Base-by-base conservation (phyloP, 83 land plant species). In the Thuja plicata region DNA sequence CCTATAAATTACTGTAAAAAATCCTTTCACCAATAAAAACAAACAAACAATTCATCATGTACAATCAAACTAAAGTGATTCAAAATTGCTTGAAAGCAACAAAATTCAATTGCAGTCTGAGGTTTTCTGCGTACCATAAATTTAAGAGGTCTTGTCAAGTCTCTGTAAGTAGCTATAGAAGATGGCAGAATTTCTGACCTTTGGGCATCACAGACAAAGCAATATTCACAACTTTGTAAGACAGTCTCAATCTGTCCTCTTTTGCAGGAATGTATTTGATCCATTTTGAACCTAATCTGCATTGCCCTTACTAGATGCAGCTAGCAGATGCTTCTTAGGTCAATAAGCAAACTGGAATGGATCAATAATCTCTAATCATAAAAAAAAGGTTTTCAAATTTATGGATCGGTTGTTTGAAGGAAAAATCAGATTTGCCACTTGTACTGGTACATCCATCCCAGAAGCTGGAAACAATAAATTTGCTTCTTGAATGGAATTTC, bases 321-420 rank as follows among this genome's bases (percentile, higher is more conserved):
- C 78, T 74, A 74, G 34, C 35, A 76, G 38, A 76, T 76, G n/a
- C 73, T 66, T 66, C 38, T 32, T 76, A 76, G 78, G 34, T 74
- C 38, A 74, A 34, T 30, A 34, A 34, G 40, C 79, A 3, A 76
- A 34, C 79, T 35, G 30, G 73, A 76, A 76, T 35, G 38, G 79
- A 34, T 35, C 79, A 76, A 15, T 35, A 34, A 2, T 76, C 79
- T 76, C 35, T 15, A 76, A 76, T 54, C 2, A 50, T 74, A 74
- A 74, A 38, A 74, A 74, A 74, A 74, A 74, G 78, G 78, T 32
- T 74, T 15, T 74, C 78, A 71, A 71, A 71, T 21, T 71, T 71
- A n/a, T 71, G 8, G 34, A 5, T 71, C 34, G 35, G 35, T 8
- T 12, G n/a, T 34, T 76, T 16, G 3, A 76, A 7, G 38, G 38